Conservation (phyloP, 768 basidiomycete species). For the Tricholoma saponaceum region DNA sequence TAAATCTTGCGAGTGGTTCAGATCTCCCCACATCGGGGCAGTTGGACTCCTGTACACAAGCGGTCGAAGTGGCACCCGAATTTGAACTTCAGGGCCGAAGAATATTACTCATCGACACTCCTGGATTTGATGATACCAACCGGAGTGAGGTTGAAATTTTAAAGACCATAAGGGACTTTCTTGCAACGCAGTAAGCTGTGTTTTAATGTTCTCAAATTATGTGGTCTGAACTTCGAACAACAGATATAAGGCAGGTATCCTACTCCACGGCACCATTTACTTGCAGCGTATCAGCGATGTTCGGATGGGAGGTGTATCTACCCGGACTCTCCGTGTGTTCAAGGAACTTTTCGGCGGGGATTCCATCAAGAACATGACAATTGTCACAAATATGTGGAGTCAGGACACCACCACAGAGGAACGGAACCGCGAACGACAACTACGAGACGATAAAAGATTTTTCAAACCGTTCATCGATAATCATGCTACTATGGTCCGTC, state of each 20-base stretch:
- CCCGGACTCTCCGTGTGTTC: conserved; percentile 32
- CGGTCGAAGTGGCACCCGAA: too few species aligned
- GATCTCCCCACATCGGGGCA: too few species aligned
- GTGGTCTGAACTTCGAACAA: not conserved
- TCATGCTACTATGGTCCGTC: too few species aligned
- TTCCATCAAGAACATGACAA: not conserved
- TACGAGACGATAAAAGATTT: too few species aligned
- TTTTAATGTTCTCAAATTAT: not conserved
- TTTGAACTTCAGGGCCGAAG: not conserved
- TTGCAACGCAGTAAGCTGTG: not conserved
- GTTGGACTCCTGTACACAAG: too few species aligned
- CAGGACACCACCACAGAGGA: too few species aligned
- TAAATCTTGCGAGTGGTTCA: too few species aligned
- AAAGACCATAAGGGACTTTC: conserved; percentile 19
- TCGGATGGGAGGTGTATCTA: conserved; percentile 33
- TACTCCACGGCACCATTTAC: conserved; percentile 33
- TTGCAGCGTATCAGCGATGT: conserved; percentile 34
- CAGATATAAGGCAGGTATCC: conserved; percentile 17
- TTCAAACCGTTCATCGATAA: too few species aligned
- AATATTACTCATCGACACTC: too few species aligned
- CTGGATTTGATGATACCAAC: too few species aligned
- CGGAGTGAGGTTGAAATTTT: conserved; percentile 4
- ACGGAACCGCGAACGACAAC: too few species aligned
- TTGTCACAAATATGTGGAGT: too few species aligned
- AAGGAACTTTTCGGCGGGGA: conserved; percentile 38